Percentiles rank a stretch among this genome's conserved stretches.
These are phyloP conservation scores for Dendryphion nanum DNA, from an alignment of 2,329 filamentous ascomycete species.

Conservation along the genomic window DNA sequence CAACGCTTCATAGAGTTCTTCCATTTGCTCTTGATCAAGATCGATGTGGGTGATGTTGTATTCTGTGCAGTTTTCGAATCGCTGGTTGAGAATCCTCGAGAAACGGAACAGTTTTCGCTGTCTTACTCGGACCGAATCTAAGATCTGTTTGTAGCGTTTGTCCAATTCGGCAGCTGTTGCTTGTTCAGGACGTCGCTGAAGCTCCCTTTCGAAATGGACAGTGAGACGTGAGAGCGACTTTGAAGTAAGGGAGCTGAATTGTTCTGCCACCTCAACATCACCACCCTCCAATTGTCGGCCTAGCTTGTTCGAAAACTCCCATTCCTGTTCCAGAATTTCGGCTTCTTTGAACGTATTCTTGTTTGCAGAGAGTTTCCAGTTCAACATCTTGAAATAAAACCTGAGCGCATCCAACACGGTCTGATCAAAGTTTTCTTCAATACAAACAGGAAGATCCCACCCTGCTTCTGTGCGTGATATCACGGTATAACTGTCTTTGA, in stretches of 20 bases:
- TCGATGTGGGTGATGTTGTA: slow-evolving; percentile 80
- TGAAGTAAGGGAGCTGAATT: slow-evolving; percentile 87
- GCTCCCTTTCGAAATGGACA: slow-evolving; percentile 86
- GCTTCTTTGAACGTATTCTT: slow-evolving; percentile 99
- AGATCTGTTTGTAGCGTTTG: slow-evolving; percentile 90
- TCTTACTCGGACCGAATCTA: slow-evolving; percentile 93
- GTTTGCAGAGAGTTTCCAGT: slow-evolving; percentile 96
- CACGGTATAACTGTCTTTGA: slow-evolving; percentile 83
- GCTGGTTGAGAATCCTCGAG: slow-evolving; percentile 82
- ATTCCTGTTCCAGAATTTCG: slow-evolving; percentile 94
- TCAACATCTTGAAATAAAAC: slow-evolving; percentile 98
- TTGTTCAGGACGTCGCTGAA: slow-evolving; percentile 81
- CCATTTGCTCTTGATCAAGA: slow-evolving; percentile 65
- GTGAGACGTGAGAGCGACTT: slow-evolving; percentile 88
- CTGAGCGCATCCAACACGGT: slow-evolving; percentile 90
- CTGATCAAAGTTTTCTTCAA: slow-evolving; percentile 92
- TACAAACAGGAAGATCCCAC: slow-evolving; percentile 93
- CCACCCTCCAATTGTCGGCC: slow-evolving; percentile 88
- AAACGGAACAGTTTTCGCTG: slow-evolving; percentile 97
- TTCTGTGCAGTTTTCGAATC: slow-evolving; percentile 95
- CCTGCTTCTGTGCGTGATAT: slow-evolving; percentile 85
- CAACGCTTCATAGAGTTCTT: slow-evolving; percentile 77
- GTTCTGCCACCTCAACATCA: slow-evolving; percentile 94
- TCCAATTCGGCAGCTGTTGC: slow-evolving; percentile 80
- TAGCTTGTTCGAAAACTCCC: slow-evolving; percentile 95